Base-by-base conservation (phyloP, 257 asterid genomes). In the Paraleonurus japonicus region DNA sequence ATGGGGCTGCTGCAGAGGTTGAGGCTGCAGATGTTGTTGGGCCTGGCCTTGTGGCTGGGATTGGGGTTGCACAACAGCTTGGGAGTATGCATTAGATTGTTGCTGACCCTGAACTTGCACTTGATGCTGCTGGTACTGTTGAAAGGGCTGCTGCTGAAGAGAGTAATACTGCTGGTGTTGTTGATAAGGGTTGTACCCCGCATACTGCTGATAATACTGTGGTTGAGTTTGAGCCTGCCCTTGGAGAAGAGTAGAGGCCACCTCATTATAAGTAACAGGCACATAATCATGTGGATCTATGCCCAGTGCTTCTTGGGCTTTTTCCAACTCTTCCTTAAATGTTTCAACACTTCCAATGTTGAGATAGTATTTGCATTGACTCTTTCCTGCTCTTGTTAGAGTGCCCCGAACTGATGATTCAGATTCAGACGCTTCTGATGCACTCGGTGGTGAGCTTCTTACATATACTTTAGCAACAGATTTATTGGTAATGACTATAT, bases 271-370 rank as follows among this genome's bases (percentile, higher is more conserved):
- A 61, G 91, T 87, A 33, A 92, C 96, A 4, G 95, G 98, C 20
- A 90, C 81, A 79, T 65, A 81, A 80, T 88, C 85, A 72, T 90
- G 98, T 58, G 87, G 76, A 78, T 92, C 96, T 65, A 84, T 75
- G 70, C 96, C 98, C 83, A 87, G 72, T 64, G 91, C 85, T 80
- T 83, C 90, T 79, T 92, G 98, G 67, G 96, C 96, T 81, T 90
- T 96, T 77, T 90, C 96, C 75, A 92, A 72, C 84, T 92, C 90
- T 66, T 92, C 98, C 74, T 92, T 96, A 80, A 92, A 90, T 45
- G 95, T 81, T 59, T 92, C 96, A 20, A 88, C 95, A 81, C 96
- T 90, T 70, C 96, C 98, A 77, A 92, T 92, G 74, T 84, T 92
- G 65, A 92, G 83, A 81, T 83, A 90, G 77, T 76, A 92, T 74